These are phyloP conservation scores for Sungouiozyma intestinalis DNA, from an alignment of 805 yeast species.

Conservation along the genomic window DNA sequence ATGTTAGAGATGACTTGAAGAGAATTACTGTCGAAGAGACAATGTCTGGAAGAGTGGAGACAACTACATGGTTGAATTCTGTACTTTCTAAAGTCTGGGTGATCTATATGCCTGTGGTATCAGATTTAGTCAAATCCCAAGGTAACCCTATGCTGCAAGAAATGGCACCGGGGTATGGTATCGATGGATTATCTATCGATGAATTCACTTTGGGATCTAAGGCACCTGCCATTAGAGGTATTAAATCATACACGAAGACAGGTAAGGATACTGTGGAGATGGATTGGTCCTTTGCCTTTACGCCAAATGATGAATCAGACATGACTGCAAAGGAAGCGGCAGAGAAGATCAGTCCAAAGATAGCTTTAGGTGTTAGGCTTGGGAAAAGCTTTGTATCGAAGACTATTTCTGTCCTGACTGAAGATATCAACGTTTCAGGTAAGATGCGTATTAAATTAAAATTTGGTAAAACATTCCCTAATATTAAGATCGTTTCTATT, in stretches of 20 bases:
- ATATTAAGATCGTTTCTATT: slow-evolving; percentile 58
- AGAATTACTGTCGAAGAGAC: slow-evolving; percentile 55
- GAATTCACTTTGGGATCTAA: slow-evolving; percentile 75
- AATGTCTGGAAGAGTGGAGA: slow-evolving; percentile 53
- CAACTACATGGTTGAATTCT: slow-evolving; percentile 73
- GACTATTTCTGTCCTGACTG: slow-evolving; percentile 66
- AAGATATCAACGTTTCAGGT: slow-evolving; percentile 69
- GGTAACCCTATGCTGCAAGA: slow-evolving; percentile 62
- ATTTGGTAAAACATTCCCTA: slow-evolving; percentile 63
- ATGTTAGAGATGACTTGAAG: slow-evolving; percentile 65
- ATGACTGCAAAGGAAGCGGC: slow-evolving; percentile 70
- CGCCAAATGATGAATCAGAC: slow-evolving; percentile 74
- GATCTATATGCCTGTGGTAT: slow-evolving; percentile 76
- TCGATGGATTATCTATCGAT: slow-evolving; percentile 60
- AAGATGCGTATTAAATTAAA: slow-evolving; percentile 53
- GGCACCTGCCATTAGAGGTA: slow-evolving; percentile 63
- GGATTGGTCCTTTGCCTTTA: slow-evolving; percentile 76
- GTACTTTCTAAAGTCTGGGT: slow-evolving; percentile 79
- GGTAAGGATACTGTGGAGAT: slow-evolving; percentile 62
- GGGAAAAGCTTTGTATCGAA: slow-evolving; percentile 77
- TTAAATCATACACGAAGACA: slow-evolving; percentile 61
- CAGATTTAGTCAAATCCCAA: slow-evolving; percentile 59
- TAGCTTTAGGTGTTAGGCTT: slow-evolving; percentile 67
- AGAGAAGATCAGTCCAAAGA: slow-evolving; percentile 67
- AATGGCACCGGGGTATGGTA: slow-evolving; percentile 75